A percentile compares a stretch with the other conserved stretches of the same genome.
phyloP scores from a whole-genome alignment of 2,329 filamentous ascomycete species.

The Beauveria sp. region DNA sequence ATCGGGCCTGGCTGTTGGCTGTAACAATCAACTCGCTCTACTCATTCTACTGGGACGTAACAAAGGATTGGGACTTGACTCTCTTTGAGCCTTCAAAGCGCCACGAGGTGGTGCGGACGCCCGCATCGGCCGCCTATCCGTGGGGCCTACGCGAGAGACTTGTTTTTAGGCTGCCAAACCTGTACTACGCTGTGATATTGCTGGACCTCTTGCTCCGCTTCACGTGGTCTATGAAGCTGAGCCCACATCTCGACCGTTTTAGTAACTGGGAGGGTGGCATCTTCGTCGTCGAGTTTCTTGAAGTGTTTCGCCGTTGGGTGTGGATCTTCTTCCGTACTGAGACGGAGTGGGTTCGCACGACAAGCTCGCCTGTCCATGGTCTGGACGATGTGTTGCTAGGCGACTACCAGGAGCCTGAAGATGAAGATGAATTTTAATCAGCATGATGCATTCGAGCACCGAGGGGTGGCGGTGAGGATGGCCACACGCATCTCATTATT shows the following conservation, averaged over 20 bases:
- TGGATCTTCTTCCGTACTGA: slow-evolving; percentile 97
- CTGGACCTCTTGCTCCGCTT: slow-evolving; percentile 77
- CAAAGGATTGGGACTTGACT: slow-evolving; percentile 93
- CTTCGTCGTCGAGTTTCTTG: slow-evolving; percentile 78
- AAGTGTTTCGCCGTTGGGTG: slow-evolving; percentile 83
- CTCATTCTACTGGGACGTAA: slow-evolving; percentile 97
- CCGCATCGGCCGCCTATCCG: slow-evolving; percentile 57
- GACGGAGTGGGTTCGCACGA: slow-evolving; percentile 75
- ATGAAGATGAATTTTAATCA: slow-evolving; percentile 26
- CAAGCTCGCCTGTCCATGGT: slow-evolving; percentile 40
- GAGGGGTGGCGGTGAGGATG: background rate
- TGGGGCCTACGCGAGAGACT: slow-evolving; percentile 71
- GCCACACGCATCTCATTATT: background rate
- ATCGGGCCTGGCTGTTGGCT: slow-evolving; percentile 60
- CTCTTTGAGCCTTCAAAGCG: slow-evolving; percentile 53
- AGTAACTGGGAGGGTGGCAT: slow-evolving; percentile 83
- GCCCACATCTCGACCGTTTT: slow-evolving; percentile 72
- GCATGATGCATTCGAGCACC: background rate
- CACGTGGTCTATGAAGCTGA: slow-evolving; percentile 87
- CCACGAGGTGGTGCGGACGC: slow-evolving; percentile 30
- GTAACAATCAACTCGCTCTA: slow-evolving; percentile 81
- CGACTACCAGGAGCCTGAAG: slow-evolving; percentile 58
- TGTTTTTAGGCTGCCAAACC: slow-evolving; percentile 59
- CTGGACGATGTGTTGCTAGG: slow-evolving; percentile 68
- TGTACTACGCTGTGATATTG: slow-evolving; percentile 77